Evolutionary conservation across 306 rosid genomes (phyloP).

Genomic region (Abrus precatorius): DNA sequence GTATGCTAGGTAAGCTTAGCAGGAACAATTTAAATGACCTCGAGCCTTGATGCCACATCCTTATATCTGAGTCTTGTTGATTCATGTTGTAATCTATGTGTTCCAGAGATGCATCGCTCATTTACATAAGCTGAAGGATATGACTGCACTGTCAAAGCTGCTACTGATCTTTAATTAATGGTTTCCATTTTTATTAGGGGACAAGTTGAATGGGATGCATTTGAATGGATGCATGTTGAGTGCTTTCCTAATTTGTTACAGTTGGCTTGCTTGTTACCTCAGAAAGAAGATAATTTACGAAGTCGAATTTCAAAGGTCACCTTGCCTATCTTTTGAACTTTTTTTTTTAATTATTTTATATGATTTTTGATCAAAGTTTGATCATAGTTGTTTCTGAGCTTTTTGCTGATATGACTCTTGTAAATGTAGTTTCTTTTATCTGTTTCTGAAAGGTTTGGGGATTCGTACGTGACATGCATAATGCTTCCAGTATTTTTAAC

Average conservation of each 20-base stretch:
- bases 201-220: slow-evolving; percentile 79
- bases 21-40: slow-evolving; percentile 33
- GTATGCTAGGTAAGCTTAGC: slow-evolving; percentile 76
- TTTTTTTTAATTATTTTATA: slow-evolving; percentile 17
- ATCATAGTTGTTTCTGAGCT: slow-evolving; percentile 6
- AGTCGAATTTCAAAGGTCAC: slow-evolving; percentile 80
- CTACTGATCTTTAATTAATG: slow-evolving; percentile 44
- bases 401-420: slow-evolving; percentile 48
- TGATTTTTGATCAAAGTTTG: slow-evolving; percentile 19
- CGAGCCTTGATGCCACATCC: slow-evolving; percentile 30
- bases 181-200: slow-evolving; percentile 69
- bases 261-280: slow-evolving; percentile 86
- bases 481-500: slow-evolving; percentile 87
- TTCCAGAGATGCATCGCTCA: neutral
- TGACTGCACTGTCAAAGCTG: slow-evolving; percentile 32
- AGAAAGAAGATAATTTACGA: slow-evolving; percentile 89
- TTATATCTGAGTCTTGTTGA: slow-evolving; percentile 16
- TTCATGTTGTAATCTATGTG: slow-evolving; percentile 28
- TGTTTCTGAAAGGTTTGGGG: slow-evolving; percentile 82
- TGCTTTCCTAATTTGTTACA: slow-evolving; percentile 90
- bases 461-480: slow-evolving; percentile 80
- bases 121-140: slow-evolving; percentile 13
- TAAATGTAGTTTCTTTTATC: slow-evolving; percentile 85
- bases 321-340: slow-evolving; percentile 43
- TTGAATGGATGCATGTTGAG: slow-evolving; percentile 94